Evolutionary conservation across 768 basidiomycete species (phyloP), one percentile per base, ranked within the genome.

Genomic region (Chalciporus pseudorubinellus): DNA sequence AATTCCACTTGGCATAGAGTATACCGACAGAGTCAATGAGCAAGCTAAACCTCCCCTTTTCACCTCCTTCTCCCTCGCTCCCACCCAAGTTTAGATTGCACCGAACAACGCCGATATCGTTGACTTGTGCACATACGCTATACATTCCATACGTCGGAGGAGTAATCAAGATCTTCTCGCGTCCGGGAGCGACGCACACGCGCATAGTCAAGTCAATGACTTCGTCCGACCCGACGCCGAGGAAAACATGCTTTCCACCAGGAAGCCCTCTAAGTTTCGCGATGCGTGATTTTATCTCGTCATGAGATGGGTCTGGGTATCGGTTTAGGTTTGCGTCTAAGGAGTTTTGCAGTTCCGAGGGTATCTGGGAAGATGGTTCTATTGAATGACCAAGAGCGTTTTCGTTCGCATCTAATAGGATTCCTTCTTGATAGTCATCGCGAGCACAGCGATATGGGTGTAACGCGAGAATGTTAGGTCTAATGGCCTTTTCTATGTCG

Each of bases 121-220:
- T 99, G 41, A 98, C 85, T 62, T 97, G 89, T 10, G 95, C 97
- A 52, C 88, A 93, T 1, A 98, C 95, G 12, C 79, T 68, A 71
- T 98, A 98, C 95, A 98, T 99, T 16, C 95, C 97, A 66, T 98
- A 98, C 12, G 97, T 98, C 5, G 97, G 97, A 1, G 95, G 95
- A 1, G 89, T 92, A 31, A 82, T 87, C 64, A 98, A 69, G 29
- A 97, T 87, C 65, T 85, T 89, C 59, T 98, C 95, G 48, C 71
- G 77, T 1, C 69, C 81, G 0, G 97, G 97, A 1, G 71, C 72
- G 59, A 95, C 94, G 56, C 89, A 86, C 28, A 98, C 83, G 16
- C 97, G 83, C 74, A 95, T 94, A 43, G 98, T 75, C 48, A 98
- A 74, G 65, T 99, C 97, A 59, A 98, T 94, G 38, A 94, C 86